These are phyloP conservation scores for Botrytis paeoniae DNA, from an alignment of 2,329 filamentous ascomycete species.

Conservation along the genomic window DNA sequence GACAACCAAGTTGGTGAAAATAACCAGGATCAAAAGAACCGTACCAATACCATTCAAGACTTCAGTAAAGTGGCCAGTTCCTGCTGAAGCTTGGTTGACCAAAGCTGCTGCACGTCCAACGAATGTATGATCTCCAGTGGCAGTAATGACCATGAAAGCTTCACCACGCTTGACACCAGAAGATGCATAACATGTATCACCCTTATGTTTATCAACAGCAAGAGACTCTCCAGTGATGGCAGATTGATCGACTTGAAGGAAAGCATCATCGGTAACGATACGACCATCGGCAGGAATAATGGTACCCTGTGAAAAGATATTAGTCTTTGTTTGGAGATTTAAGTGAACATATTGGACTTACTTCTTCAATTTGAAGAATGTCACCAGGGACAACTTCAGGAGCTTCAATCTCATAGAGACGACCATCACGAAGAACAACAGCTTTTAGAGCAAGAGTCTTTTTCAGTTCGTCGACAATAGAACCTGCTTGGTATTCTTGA, in stretches of 20 bases:
- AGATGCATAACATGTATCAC: conserved; percentile 78
- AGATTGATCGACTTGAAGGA: conserved; percentile 88
- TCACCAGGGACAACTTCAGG: conserved; percentile 85
- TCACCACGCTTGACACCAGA: conserved; percentile 89
- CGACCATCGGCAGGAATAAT: conserved; percentile 88
- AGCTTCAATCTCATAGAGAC: conserved; percentile 74
- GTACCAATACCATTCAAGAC: conserved; percentile 85
- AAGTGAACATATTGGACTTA: conserved; percentile 32
- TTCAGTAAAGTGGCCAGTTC: conserved; percentile 84
- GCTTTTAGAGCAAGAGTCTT: conserved; percentile 87
- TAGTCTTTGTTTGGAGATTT: conserved; percentile 7
- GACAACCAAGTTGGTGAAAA: conserved; percentile 75
- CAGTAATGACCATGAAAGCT: conserved; percentile 76
- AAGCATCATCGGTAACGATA: conserved; percentile 78
- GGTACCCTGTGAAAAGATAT: conserved; percentile 55
- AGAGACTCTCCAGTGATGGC: conserved; percentile 90
- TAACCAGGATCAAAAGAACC: conserved; percentile 74
- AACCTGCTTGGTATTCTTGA: conserved; percentile 86
- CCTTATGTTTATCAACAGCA: conserved; percentile 82
- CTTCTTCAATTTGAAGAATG: conserved; percentile 83
- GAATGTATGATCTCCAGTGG: conserved; percentile 86
- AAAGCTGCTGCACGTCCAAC: conserved; percentile 85
- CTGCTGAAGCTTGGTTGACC: conserved; percentile 71
- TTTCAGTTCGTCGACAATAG: conserved; percentile 87
- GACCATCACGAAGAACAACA: conserved; percentile 77